These are phyloP conservation scores for Rhodotorula taiwanensis DNA, from an alignment of 768 basidiomycete species.

Conservation along the genomic window DNA sequence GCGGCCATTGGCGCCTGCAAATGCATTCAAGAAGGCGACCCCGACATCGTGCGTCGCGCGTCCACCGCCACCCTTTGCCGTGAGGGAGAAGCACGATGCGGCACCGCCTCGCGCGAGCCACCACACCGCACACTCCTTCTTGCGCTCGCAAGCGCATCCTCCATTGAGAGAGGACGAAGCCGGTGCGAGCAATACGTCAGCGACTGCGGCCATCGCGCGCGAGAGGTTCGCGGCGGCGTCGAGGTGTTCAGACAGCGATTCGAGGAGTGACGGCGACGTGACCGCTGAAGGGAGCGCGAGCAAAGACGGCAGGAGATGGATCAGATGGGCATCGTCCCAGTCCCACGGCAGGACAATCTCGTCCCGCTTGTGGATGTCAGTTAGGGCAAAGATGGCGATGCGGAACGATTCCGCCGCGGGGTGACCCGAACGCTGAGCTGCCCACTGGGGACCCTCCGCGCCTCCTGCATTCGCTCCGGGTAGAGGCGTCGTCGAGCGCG, in stretches of 20 bases:
- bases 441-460: constrained; percentile 1
- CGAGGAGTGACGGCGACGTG: background rate
- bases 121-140: constrained; percentile 30
- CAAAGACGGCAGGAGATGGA: constrained; percentile 27
- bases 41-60: background rate
- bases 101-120: constrained; percentile 23
- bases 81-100: background rate
- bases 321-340: constrained; percentile 87
- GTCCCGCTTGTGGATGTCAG: constrained; percentile 67
- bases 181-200: constrained; percentile 19
- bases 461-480: background rate
- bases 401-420: constrained; percentile 51
- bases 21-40: constrained; percentile 3
- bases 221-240: constrained; percentile 5
- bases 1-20: background rate
- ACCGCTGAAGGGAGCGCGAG: constrained; percentile 9
- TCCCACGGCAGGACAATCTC: constrained; percentile 91
- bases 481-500: background rate
- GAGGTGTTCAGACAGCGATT: background rate
- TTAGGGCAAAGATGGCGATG: constrained; percentile 60
- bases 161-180: background rate
- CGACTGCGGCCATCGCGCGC: constrained; percentile 9
- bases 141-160: constrained; percentile 29
- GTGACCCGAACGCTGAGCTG: background rate
- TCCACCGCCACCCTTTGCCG: background rate